These are phyloP conservation scores for Ophidiomyces ophidiicola DNA, from an alignment of 2,329 filamentous ascomycete species.

Conservation along the genomic window DNA sequence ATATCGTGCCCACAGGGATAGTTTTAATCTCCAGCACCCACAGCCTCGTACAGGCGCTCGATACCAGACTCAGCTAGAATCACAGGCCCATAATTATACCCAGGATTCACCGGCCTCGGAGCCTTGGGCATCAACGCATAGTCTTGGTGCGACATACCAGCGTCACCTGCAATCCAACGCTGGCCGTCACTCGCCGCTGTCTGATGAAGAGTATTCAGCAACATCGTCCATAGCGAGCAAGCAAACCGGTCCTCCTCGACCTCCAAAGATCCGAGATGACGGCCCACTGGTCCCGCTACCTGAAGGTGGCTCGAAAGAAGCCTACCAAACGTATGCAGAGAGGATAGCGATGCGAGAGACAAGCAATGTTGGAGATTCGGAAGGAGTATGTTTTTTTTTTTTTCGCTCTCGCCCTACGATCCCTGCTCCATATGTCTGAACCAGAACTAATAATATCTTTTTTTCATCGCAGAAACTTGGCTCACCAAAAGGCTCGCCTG, in stretches of 20 bases:
- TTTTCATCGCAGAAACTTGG: conserved; percentile 15
- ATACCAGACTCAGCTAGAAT: conserved; percentile 50
- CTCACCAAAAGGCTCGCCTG: conserved; percentile 22
- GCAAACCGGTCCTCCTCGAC: conserved; percentile 35
- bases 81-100: conserved; percentile 45
- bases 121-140: conserved; percentile 36
- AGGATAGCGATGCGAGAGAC: conserved; percentile 29
- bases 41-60: conserved; percentile 51
- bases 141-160: conserved; percentile 23
- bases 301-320: conserved; percentile 30
- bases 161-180: conserved; percentile 22
- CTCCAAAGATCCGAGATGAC: conserved; percentile 45
- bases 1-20: conserved; percentile 53
- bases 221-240: conserved; percentile 25
- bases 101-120: conserved; percentile 33
- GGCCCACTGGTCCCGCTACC: conserved; percentile 47
- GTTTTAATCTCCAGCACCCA: conserved; percentile 51
- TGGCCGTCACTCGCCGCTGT: conserved; percentile 35
- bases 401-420: not conserved
- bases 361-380: conserved; percentile 19
- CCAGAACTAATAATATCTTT: conserved; percentile 1
- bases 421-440: not conserved
- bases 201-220: conserved; percentile 37
- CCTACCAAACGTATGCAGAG: conserved; percentile 29
- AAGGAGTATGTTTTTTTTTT: conserved; percentile 19